These are phyloP conservation scores for Xanthoceras sorbifolium DNA, from an alignment of 345 rosid genomes.

Conservation along the genomic window DNA sequence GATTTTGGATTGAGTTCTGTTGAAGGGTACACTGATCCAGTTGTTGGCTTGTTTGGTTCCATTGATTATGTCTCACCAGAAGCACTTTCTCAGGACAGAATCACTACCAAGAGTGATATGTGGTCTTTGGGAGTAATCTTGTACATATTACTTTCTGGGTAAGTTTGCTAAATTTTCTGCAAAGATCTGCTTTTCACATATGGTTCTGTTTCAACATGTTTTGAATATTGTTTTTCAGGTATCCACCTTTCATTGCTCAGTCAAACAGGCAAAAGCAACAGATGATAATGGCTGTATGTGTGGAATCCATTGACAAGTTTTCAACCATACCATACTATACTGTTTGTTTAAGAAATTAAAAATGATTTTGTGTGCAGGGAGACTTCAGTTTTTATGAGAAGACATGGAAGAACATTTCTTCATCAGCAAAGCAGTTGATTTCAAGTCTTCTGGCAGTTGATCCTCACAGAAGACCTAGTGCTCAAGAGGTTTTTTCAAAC, in stretches of 20 bases:
- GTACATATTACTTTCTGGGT: constrained; percentile 68
- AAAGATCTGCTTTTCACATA: no score
- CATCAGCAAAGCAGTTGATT: constrained; percentile 62
- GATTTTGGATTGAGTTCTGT: constrained; percentile 72
- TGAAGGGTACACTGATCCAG: constrained; percentile 65
- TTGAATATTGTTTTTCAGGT: constrained; percentile 31
- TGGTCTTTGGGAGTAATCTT: constrained; percentile 72
- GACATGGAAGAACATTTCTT: constrained; percentile 62
- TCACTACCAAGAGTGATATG: constrained; percentile 57
- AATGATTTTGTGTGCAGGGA: constrained; percentile 38
- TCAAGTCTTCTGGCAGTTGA: constrained; percentile 57
- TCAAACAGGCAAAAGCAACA: constrained; percentile 65
- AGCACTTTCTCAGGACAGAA: constrained; percentile 60
- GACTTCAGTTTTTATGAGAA: constrained; percentile 60
- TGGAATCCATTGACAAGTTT: not conserved
- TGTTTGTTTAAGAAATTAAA: not conserved
- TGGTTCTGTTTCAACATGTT: no score
- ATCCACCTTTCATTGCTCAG: constrained; percentile 68
- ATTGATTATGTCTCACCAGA: constrained; percentile 72
- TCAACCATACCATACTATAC: not conserved
- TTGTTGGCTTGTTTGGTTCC: constrained; percentile 68
- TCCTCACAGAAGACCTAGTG: constrained; percentile 61
- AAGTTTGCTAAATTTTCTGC: constrained; percentile 4
- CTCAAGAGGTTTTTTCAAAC: constrained; percentile 52
- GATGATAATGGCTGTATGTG: constrained; percentile 57